These are phyloP conservation scores for Talaromyces pinophilus DNA, from an alignment of 2,329 filamentous ascomycete genomes.

Conservation along the genomic window DNA sequence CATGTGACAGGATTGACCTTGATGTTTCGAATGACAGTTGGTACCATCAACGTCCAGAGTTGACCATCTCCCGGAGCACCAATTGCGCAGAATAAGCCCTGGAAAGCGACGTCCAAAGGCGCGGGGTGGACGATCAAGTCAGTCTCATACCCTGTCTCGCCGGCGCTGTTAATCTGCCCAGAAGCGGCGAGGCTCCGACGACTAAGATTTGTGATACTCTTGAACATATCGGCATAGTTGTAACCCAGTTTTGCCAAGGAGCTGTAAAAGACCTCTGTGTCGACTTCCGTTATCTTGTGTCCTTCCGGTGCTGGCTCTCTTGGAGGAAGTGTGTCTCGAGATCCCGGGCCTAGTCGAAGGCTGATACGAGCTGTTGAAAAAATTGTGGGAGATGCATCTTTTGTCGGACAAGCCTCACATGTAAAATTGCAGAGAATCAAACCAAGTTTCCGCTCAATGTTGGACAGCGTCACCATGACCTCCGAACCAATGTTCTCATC, in stretches of 20 bases:
- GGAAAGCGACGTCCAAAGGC: conserved; percentile 17
- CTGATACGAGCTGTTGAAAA: not conserved
- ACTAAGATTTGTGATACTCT: conserved; percentile 23
- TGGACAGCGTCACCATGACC: conserved; percentile 8
- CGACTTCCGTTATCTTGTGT: conserved; percentile 21
- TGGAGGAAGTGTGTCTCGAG: conserved; percentile 1
- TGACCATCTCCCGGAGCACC: conserved; percentile 27
- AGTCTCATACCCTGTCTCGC: not conserved
- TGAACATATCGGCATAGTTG: conserved; percentile 32
- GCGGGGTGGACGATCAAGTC: conserved; percentile 17
- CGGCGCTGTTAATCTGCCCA: conserved; percentile 9
- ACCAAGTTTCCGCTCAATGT: conserved; percentile 4
- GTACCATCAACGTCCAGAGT: conserved; percentile 7
- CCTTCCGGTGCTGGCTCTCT: not conserved
- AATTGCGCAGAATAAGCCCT: conserved; percentile 26
- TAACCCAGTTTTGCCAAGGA: conserved; percentile 32
- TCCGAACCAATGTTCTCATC: conserved; percentile 9
- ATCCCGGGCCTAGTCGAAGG: not conserved
- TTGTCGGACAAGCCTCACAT: conserved; percentile 2
- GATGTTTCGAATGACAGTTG: conserved; percentile 2
- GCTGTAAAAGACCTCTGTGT: conserved; percentile 32
- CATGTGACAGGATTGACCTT: conserved; percentile 4
- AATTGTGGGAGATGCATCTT: not conserved
- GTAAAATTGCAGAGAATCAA: not conserved
- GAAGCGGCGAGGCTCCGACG: conserved; percentile 26